A percentile compares a stretch with the other conserved stretches of the same genome.
phyloP scores from a whole-genome alignment of 78 protist species.

The Dictyostelium capitatum region DNA sequence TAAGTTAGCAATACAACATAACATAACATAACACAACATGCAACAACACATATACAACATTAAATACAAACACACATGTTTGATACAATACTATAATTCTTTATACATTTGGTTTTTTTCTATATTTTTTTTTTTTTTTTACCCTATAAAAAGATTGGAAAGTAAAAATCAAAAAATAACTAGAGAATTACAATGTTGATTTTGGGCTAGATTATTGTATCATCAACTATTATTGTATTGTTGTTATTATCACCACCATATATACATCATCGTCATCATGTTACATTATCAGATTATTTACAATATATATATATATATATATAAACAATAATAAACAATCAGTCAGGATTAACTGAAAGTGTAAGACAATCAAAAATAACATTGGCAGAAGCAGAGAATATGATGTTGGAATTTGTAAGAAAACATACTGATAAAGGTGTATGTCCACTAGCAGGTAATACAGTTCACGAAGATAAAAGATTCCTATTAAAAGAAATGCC shows the following conservation, averaged over 20 bases:
- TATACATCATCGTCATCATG: not conserved
- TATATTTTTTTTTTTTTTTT: no score
- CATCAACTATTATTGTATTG: no score
- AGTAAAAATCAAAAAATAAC: no score
- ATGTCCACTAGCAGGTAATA: constrained; percentile 67
- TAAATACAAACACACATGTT: no score
- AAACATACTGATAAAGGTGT: constrained; percentile 39
- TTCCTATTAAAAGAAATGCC: constrained; percentile 79
- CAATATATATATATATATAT: not conserved
- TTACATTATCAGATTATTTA: not conserved
- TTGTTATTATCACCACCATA: no score
- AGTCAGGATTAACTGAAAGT: constrained; percentile 67
- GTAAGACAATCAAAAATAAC: constrained; percentile 59
- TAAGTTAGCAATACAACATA: not conserved
- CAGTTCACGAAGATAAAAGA: constrained; percentile 53
- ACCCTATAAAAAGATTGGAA: no score
- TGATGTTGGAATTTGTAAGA: constrained; percentile 49
- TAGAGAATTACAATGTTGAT: no score
- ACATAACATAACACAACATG: not conserved
- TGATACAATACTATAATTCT: no score
- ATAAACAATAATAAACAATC: no score
- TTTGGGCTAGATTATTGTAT: no score
- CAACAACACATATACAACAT: no score
- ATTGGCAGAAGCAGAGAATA: constrained; percentile 49
- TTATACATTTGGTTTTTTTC: no score